These are phyloP conservation scores for Hortiboletus campestris DNA, from an alignment of 768 basidiomycete genomes.

Conservation along the genomic window DNA sequence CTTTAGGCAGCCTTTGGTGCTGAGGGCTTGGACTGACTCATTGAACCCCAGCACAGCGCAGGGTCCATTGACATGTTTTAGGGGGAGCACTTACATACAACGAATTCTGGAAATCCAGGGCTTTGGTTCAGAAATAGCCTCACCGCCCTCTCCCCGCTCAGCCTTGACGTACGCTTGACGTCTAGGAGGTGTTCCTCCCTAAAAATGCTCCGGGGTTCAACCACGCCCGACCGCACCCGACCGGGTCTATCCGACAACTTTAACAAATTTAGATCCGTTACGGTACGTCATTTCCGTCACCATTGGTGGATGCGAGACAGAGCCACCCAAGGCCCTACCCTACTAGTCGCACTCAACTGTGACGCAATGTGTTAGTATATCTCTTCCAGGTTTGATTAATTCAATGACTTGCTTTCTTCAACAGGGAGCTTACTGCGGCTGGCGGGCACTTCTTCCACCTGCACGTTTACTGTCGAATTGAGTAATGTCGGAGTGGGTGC, in stretches of 20 bases:
- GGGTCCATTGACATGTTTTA: too few relatives aligned
- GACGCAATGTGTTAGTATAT: too few relatives aligned
- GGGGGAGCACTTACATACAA: not conserved
- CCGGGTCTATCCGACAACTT: too few relatives aligned
- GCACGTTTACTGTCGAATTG: not conserved
- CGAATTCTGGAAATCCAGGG: not conserved
- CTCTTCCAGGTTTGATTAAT: not conserved
- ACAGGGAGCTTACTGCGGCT: too few relatives aligned
- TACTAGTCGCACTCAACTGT: too few relatives aligned
- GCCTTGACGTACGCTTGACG: not conserved
- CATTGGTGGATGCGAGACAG: too few relatives aligned
- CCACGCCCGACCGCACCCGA: too few relatives aligned
- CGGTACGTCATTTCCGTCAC: too few relatives aligned
- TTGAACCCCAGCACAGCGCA: not conserved
- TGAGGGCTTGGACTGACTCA: not conserved
- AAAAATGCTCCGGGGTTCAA: too few relatives aligned
- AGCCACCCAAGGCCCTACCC: too few relatives aligned
- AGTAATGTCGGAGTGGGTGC: not conserved
- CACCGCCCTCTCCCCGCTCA: not conserved
- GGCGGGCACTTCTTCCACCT: not conserved
- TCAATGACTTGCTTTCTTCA: not conserved
- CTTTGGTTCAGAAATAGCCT: not conserved
- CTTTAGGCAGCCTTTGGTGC: too few relatives aligned
- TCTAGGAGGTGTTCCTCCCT: not conserved
- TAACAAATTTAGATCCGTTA: too few relatives aligned